These are phyloP conservation scores for Perkinsus marinus DNA, from an alignment of 169 alveolate species.

Conservation along the genomic window DNA sequence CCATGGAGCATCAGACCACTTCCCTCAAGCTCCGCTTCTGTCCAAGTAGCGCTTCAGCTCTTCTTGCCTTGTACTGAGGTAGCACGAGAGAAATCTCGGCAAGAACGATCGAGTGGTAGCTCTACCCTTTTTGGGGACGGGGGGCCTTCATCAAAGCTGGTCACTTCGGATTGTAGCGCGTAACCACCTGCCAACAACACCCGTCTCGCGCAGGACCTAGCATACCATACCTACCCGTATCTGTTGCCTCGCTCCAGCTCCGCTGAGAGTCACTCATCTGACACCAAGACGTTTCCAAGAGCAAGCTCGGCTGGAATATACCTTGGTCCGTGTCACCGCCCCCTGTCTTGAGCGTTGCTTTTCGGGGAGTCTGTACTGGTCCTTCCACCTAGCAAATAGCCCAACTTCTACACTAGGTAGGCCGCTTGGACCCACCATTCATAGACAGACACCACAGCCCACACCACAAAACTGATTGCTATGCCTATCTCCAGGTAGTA, in stretches of 20 bases:
- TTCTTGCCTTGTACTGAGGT: not conserved
- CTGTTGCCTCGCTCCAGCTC: not conserved
- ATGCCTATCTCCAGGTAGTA: too few species aligned
- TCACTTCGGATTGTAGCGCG: not conserved
- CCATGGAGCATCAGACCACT: not conserved
- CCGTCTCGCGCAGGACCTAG: not conserved
- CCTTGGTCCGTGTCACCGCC: too few species aligned
- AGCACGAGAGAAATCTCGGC: not conserved
- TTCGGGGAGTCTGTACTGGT: too few species aligned
- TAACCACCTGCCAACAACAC: not conserved
- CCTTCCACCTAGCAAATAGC: too few species aligned
- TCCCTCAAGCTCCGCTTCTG: not conserved
- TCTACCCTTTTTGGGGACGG: not conserved
- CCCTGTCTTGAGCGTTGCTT: too few species aligned
- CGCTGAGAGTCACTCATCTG: not conserved
- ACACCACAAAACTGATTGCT: too few species aligned
- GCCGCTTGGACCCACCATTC: too few species aligned
- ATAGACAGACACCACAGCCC: too few species aligned
- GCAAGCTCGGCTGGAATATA: too few species aligned
- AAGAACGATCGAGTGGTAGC: not conserved
- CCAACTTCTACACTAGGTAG: too few species aligned
- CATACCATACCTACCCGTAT: not conserved
- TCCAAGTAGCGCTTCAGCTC: not conserved
- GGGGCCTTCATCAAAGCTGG: not conserved
- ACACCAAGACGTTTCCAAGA: too few species aligned